These are phyloP conservation scores for Cryptosporidium felis DNA, from an alignment of 169 alveolate species.

Conservation along the genomic window DNA sequence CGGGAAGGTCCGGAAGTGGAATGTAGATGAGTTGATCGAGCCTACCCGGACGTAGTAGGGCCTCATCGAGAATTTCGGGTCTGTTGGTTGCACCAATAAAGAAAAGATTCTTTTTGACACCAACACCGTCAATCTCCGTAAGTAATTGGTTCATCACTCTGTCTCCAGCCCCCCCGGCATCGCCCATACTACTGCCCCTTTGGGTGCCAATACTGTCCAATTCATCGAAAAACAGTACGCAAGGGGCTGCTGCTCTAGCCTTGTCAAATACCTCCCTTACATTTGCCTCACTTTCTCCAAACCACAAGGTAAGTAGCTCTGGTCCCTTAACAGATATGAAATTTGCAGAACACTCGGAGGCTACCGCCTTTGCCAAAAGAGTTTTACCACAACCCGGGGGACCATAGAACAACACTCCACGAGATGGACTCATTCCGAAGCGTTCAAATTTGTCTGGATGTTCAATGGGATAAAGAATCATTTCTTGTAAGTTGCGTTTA, in stretches of 20 bases:
- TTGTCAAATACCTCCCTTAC: slow-evolving; percentile 99
- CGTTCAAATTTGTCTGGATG: slow-evolving; percentile 97
- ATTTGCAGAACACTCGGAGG: slow-evolving; percentile 99
- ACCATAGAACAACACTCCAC: slow-evolving; percentile 99
- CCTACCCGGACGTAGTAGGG: slow-evolving; percentile 99
- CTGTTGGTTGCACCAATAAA: slow-evolving; percentile 99
- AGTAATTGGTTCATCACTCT: slow-evolving; percentile 98
- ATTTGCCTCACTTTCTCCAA: slow-evolving; percentile 99
- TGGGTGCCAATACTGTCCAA: slow-evolving; percentile 99
- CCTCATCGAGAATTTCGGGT: slow-evolving; percentile 99
- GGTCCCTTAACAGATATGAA: slow-evolving; percentile 99
- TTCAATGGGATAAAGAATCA: slow-evolving; percentile 94
- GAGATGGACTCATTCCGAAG: slow-evolving; percentile 98
- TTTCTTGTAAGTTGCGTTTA: slow-evolving; percentile 94
- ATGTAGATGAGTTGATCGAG: slow-evolving; percentile 98
- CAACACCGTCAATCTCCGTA: slow-evolving; percentile 99
- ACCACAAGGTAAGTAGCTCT: slow-evolving; percentile 99
- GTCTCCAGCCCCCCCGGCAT: slow-evolving; percentile 98
- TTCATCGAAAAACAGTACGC: slow-evolving; percentile 99
- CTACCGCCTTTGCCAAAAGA: slow-evolving; percentile 98
- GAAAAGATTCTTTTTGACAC: slow-evolving; percentile 98
- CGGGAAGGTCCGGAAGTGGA: slow-evolving; percentile 99
- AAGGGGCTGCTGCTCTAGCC: slow-evolving; percentile 99
- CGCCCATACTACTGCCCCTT: slow-evolving; percentile 93
- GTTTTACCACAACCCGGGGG: slow-evolving; percentile 99